Percentiles rank a stretch among this genome's conserved stretches.
Conservation (phyloP, 805 yeast genomes). For the Suhomyces prunicola region DNA sequence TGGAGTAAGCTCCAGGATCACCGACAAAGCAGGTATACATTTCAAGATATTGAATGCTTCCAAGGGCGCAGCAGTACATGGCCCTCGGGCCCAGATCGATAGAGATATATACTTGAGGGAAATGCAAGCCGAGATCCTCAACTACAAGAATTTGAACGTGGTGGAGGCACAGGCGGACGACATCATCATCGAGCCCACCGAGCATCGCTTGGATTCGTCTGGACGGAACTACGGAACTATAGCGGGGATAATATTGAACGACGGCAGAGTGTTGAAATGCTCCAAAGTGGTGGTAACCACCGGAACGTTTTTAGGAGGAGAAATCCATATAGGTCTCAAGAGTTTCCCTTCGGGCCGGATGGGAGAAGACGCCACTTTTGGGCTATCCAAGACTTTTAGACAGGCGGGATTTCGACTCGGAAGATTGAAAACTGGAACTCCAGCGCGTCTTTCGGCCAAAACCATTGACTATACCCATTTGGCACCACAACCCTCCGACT, state of each 20-base stretch:
- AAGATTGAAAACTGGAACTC: constrained; percentile 94
- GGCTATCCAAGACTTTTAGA: constrained; percentile 73
- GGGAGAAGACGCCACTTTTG: constrained; percentile 89
- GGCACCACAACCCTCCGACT: constrained; percentile 73
- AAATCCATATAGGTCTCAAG: constrained; percentile 84
- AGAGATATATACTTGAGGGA: constrained; percentile 70
- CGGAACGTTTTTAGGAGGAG: constrained; percentile 93
- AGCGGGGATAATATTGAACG: constrained; percentile 68
- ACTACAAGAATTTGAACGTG: constrained; percentile 56
- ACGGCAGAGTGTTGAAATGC: constrained; percentile 60
- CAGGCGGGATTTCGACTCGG: constrained; percentile 83
- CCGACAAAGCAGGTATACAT: constrained; percentile 91
- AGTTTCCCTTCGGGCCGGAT: constrained; percentile 88
- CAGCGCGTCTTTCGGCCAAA: constrained; percentile 75
- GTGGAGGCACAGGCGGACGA: constrained; percentile 81
- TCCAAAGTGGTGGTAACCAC: constrained; percentile 83
- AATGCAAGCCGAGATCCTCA: constrained; percentile 67
- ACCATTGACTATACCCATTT: constrained; percentile 69
- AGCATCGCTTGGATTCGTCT: constrained; percentile 18
- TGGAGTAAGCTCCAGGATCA: constrained; percentile 83
- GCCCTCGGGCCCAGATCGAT: constrained; percentile 96
- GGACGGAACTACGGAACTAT: constrained; percentile 48
- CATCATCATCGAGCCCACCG: constrained; percentile 54
- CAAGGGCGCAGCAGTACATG: constrained; percentile 97
- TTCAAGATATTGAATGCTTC: constrained; percentile 82